Conservation (phyloP, 805 yeast genomes). For the Starmerella floris region DNA sequence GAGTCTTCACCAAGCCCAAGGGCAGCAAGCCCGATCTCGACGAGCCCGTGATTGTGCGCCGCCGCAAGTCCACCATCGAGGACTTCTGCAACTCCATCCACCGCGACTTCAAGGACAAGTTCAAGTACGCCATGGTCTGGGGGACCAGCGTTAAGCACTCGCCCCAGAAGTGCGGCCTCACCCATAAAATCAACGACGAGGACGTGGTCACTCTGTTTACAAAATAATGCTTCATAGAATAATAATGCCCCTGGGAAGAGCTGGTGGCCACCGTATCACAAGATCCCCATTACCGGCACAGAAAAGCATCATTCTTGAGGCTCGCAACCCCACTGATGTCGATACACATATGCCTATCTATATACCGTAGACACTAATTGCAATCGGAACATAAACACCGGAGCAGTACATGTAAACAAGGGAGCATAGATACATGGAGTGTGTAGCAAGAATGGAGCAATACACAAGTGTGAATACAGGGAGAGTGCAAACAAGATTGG, state of each 20-base stretch:
- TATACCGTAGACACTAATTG: not conserved
- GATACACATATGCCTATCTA: not conserved
- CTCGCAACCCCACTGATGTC: too few species aligned
- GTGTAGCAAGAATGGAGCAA: too few species aligned
- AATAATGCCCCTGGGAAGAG: too few species aligned
- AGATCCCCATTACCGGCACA: too few species aligned
- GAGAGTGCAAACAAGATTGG: too few species aligned
- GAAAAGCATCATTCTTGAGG: too few species aligned
- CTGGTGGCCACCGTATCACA: too few species aligned
- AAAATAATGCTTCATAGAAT: constrained; percentile 34
- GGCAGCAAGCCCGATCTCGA: constrained; percentile 68
- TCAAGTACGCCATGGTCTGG: constrained; percentile 81
- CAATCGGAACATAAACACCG: too few species aligned
- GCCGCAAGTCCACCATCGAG: constrained; percentile 56
- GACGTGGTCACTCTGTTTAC: constrained; percentile 88
- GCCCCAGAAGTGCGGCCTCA: constrained; percentile 91
- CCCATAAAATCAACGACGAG: constrained; percentile 73
- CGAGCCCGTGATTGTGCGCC: constrained; percentile 86
- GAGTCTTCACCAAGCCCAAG: constrained; percentile 74
- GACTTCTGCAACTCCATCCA: constrained; percentile 92
- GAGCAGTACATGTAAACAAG: too few species aligned
- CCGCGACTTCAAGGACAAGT: constrained; percentile 84
- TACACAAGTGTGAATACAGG: too few species aligned
- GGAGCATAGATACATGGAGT: too few species aligned
- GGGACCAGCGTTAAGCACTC: constrained; percentile 87